A percentile compares a stretch with the other conserved stretches of the same genome.
Conservation (phyloP, 1,284 basidiomycete species). For the Ustilago tritici region DNA sequence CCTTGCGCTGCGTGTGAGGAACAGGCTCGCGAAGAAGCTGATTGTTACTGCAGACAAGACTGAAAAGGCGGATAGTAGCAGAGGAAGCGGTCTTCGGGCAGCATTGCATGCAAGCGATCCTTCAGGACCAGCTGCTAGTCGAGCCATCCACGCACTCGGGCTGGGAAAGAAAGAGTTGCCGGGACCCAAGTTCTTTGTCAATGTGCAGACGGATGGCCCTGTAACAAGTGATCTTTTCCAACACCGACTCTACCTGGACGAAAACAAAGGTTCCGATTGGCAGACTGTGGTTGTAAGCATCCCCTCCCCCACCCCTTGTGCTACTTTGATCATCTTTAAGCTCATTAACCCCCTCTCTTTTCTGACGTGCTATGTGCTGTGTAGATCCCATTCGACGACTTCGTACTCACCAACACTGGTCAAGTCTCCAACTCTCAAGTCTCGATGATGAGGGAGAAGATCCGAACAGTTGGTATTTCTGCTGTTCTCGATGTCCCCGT, state of each 20-base stretch:
- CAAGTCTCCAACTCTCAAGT: conserved; percentile 77
- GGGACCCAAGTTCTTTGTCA: conserved; percentile 75
- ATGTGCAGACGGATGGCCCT: conserved; percentile 83
- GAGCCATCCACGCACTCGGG: conserved; percentile 61
- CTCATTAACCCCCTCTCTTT: conserved; percentile 8
- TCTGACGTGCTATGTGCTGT: not conserved
- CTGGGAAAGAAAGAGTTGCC: conserved; percentile 49
- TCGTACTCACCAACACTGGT: conserved; percentile 85
- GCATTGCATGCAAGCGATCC: conserved; percentile 58
- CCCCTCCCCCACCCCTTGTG: not conserved
- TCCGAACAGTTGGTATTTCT: conserved; percentile 85
- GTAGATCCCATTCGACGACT: conserved; percentile 83
- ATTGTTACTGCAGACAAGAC: conserved; percentile 14
- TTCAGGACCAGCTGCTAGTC: conserved; percentile 47
- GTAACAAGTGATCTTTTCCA: conserved; percentile 82
- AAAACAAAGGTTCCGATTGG: conserved; percentile 78
- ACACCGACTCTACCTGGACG: conserved; percentile 82
- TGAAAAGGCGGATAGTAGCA: conserved; percentile 10
- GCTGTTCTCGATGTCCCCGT: conserved; percentile 60
- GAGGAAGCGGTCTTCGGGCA: conserved; percentile 35
- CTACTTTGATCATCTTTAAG: not conserved
- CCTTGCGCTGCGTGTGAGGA: conserved; percentile 80
- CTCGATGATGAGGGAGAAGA: conserved; percentile 79
- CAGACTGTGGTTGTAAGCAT: conserved; percentile 81
- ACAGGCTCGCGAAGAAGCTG: conserved; percentile 53